Conservation (phyloP, 1,284 basidiomycete species). For the Austroboletus niveus region DNA sequence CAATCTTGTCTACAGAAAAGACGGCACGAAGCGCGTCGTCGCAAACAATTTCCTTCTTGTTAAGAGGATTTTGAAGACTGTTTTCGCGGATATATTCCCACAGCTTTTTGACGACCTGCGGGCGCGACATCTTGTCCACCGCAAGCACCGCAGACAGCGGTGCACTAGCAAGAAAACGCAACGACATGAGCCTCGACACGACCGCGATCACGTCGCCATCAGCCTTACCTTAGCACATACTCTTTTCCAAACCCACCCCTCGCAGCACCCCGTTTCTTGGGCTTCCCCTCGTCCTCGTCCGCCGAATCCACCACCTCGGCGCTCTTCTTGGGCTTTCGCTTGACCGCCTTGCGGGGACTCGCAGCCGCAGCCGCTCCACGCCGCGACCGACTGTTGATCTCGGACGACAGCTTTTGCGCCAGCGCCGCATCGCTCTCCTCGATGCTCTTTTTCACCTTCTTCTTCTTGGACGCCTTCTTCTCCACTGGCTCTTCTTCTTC, state of each 20-base stretch:
- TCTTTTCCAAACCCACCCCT: constrained; percentile 78
- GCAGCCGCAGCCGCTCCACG: constrained; percentile 52
- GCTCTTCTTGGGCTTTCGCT: constrained; percentile 55
- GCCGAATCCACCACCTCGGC: constrained; percentile 57
- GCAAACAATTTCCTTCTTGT: constrained; percentile 81
- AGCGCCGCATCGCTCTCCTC: constrained; percentile 57
- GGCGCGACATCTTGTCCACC: constrained; percentile 68
- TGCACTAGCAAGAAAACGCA: constrained; percentile 41
- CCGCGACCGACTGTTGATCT: constrained; percentile 66
- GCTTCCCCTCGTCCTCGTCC: constrained; percentile 42
- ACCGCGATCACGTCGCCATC: neutral
- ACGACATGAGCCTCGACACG: constrained; percentile 1
- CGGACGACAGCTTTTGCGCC: constrained; percentile 66
- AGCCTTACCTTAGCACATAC: constrained; percentile 63
- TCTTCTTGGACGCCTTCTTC: constrained; percentile 44
- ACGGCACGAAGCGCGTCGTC: constrained; percentile 67
- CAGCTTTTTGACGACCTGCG: constrained; percentile 84
- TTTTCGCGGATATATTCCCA: constrained; percentile 84
- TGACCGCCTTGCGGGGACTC: constrained; percentile 36
- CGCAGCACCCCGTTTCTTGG: constrained; percentile 41
- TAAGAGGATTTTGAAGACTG: constrained; percentile 75
- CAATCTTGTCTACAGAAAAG: constrained; percentile 74
- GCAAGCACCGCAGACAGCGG: constrained; percentile 61
- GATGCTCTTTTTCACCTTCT: constrained; percentile 43
- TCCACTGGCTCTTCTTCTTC: constrained; percentile 32